These are phyloP conservation scores for Malassezia psittaci DNA, from an alignment of 1,284 basidiomycete genomes.

Conservation along the genomic window DNA sequence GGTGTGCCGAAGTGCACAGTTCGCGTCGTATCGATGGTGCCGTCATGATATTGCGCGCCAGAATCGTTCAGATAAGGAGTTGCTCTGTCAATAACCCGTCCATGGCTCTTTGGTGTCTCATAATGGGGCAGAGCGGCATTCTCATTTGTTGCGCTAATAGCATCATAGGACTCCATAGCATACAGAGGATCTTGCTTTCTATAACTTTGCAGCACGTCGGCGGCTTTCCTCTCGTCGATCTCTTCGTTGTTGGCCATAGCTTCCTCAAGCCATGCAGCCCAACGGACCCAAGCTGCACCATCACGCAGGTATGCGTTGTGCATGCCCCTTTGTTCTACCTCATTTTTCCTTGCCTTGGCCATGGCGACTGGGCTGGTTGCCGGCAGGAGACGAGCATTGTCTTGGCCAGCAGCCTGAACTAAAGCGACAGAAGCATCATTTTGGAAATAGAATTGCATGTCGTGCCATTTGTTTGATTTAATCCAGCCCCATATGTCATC, in stretches of 20 bases:
- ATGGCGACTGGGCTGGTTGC: constrained; percentile 25
- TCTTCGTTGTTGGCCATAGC: constrained; percentile 20
- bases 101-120: constrained; percentile 34
- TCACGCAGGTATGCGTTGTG: constrained; percentile 35
- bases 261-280: constrained; percentile 46
- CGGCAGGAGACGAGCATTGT: neutral
- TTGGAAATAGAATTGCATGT: constrained; percentile 28
- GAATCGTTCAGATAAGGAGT: constrained; percentile 41
- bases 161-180: constrained; percentile 36
- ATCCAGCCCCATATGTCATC: constrained; percentile 8
- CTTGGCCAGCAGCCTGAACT: constrained; percentile 12
- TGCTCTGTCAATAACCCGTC: constrained; percentile 29
- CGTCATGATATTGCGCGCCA: constrained; percentile 40
- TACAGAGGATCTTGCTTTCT: constrained; percentile 26
- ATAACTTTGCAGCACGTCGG: constrained; percentile 22
- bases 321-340: constrained; percentile 34
- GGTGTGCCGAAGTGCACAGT: constrained; percentile 43
- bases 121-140: constrained; percentile 45
- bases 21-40: constrained; percentile 43
- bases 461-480: constrained; percentile 13
- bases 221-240: constrained; percentile 34
- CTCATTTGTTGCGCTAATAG: constrained; percentile 36
- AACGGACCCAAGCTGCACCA: constrained; percentile 39
- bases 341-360: constrained; percentile 40
- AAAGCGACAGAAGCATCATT: constrained; percentile 15